phyloP scores from a whole-genome alignment of 192 early-diverging fungal species.

The Jimgerdemannia lactiflua region DNA sequence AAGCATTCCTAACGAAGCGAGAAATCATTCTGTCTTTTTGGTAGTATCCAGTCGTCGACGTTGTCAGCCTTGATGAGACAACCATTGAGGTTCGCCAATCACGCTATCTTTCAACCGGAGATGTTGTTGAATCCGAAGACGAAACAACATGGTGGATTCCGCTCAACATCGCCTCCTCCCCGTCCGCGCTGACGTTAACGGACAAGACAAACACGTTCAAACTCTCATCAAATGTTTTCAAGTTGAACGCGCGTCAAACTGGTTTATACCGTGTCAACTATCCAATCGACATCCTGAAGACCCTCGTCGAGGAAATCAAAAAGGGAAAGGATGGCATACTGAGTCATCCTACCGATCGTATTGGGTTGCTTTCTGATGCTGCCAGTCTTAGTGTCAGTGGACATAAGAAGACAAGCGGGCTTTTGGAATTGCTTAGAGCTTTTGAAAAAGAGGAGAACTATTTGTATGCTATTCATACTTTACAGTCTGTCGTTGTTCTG shows the following conservation, averaged over 20 bases:
- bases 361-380: constrained; percentile 85
- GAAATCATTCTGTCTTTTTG: not conserved
- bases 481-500: not conserved
- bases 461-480: constrained; percentile 37
- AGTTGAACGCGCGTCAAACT: constrained; percentile 80
- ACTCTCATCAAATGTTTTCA: constrained; percentile 57
- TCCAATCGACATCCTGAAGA: constrained; percentile 43
- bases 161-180: constrained; percentile 49
- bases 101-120: constrained; percentile 84
- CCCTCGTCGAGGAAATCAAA: constrained; percentile 52
- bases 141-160: constrained; percentile 86
- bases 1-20: no score
- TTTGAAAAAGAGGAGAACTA: constrained; percentile 79
- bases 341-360: constrained; percentile 63
- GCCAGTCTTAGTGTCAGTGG: constrained; percentile 80
- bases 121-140: constrained; percentile 75
- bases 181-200: constrained; percentile 24
- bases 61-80: constrained; percentile 51
- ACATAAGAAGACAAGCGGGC: constrained; percentile 64
- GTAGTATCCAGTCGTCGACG: constrained; percentile 76
- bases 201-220: constrained; percentile 44
- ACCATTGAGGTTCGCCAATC: constrained; percentile 69
- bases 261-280: constrained; percentile 89
- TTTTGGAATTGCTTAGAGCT: constrained; percentile 72
- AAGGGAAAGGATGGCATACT: constrained; percentile 47